Conservation (phyloP, 2,329 filamentous ascomycete genomes). For the Aspergillus awamori region DNA sequence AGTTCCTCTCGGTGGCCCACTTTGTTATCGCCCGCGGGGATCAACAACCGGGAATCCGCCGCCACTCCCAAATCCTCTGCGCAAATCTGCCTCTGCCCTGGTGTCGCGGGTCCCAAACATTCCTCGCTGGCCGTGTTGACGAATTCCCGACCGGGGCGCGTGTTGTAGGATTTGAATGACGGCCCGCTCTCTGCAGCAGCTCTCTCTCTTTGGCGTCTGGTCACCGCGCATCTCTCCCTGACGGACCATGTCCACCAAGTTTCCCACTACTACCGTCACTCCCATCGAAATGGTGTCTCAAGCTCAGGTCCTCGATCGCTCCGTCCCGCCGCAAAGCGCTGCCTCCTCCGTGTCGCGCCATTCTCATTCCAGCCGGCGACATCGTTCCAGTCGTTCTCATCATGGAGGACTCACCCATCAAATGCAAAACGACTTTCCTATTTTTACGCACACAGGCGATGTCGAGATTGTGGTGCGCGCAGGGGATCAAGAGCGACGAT, state of each 20-base stretch:
- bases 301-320: constrained; percentile 52
- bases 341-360: constrained; percentile 67
- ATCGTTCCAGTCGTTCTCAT: constrained; percentile 80
- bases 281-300: constrained; percentile 42
- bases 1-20: constrained; percentile 1
- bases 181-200: constrained; percentile 10
- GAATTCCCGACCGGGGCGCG: constrained; percentile 6
- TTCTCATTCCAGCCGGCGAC: constrained; percentile 61
- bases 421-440: constrained; percentile 86
- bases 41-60: constrained; percentile 9
- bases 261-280: constrained; percentile 11
- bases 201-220: constrained; percentile 16
- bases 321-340: constrained; percentile 62
- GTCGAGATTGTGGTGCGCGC: constrained; percentile 82
- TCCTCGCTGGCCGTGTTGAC: not conserved
- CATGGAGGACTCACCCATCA: constrained; percentile 70
- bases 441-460: constrained; percentile 88
- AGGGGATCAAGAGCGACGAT: constrained; percentile 73
- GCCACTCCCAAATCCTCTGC: constrained; percentile 1
- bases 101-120: constrained; percentile 2
- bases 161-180: constrained; percentile 19
- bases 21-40: constrained; percentile 12
- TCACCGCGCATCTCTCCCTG: constrained; percentile 16
- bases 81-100: not conserved
- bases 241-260: constrained; percentile 26